Conservation (phyloP, 805 yeast species). For the Yarrowia porcina region DNA sequence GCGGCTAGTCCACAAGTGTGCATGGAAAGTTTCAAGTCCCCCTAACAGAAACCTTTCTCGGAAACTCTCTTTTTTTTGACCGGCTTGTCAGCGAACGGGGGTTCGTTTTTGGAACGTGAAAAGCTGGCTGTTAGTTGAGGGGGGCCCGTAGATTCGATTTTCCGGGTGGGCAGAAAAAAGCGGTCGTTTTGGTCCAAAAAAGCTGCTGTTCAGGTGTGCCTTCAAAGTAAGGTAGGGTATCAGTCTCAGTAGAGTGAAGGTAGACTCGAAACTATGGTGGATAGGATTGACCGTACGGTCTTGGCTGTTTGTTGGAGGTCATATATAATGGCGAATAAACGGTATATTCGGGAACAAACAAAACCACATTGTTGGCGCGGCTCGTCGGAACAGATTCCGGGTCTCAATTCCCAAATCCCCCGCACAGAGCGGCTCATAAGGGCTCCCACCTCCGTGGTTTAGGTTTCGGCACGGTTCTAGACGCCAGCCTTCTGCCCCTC, state of each 20-base stretch:
- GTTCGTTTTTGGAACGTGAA: too few relatives aligned
- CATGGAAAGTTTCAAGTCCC: constrained; percentile 6
- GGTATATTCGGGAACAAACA: too few relatives aligned
- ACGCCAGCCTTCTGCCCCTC: constrained; percentile 10
- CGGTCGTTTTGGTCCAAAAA: too few relatives aligned
- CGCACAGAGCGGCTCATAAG: background rate
- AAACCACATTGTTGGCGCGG: too few relatives aligned
- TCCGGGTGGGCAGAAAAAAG: too few relatives aligned
- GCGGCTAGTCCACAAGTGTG: background rate
- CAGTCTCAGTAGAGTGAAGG: too few relatives aligned
- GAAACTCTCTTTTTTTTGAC: background rate
- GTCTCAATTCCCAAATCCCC: background rate
- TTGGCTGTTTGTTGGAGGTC: background rate
- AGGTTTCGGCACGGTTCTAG: background rate
- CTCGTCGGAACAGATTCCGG: too few relatives aligned
- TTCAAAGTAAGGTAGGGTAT: too few relatives aligned
- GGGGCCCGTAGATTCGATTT: too few relatives aligned
- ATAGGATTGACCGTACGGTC: background rate
- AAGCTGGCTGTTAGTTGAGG: too few relatives aligned
- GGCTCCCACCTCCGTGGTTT: background rate
- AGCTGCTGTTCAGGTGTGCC: too few relatives aligned
- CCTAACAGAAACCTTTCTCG: background rate
- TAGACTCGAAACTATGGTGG: background rate
- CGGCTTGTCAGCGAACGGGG: background rate
- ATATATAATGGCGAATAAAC: too few relatives aligned